phyloP scores from a whole-genome alignment of 129 eudicot genomes.

The Lactuca sativa region DNA sequence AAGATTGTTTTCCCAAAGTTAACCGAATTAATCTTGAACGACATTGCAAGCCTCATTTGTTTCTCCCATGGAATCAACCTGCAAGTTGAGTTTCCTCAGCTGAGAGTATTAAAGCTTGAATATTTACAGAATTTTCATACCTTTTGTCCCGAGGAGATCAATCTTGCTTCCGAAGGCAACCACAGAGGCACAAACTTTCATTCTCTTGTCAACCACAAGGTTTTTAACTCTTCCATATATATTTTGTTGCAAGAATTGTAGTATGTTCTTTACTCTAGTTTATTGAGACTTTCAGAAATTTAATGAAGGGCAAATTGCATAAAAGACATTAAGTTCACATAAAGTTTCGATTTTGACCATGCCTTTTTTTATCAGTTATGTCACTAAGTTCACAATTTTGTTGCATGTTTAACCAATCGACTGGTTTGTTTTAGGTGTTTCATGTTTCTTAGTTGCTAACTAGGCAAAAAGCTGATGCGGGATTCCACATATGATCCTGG shows the following conservation, averaged over 20 bases:
- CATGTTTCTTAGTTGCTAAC: too few relatives aligned
- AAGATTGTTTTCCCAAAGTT: slow-evolving; percentile 34
- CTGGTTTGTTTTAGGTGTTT: too few relatives aligned
- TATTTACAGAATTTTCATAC: slow-evolving; percentile 31
- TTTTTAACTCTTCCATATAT: slow-evolving; percentile 11
- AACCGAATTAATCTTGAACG: slow-evolving; percentile 15
- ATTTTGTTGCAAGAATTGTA: neutral
- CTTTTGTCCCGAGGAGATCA: slow-evolving; percentile 40
- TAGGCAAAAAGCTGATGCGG: too few relatives aligned
- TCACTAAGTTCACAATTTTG: too few relatives aligned
- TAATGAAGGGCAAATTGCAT: too few relatives aligned
- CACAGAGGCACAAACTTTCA: slow-evolving; percentile 13
- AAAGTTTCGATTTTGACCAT: too few relatives aligned
- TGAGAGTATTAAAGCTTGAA: slow-evolving; percentile 30
- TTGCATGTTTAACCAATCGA: too few relatives aligned
- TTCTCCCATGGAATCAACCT: slow-evolving; percentile 33
- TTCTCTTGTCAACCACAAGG: slow-evolving; percentile 36
- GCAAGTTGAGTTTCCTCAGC: slow-evolving; percentile 36
- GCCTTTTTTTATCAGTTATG: too few relatives aligned
- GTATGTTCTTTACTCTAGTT: too few relatives aligned
- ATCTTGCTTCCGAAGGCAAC: slow-evolving; percentile 21
- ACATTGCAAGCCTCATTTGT: slow-evolving; percentile 27
- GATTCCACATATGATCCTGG: too few relatives aligned
- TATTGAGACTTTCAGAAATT: too few relatives aligned
- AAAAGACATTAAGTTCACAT: too few relatives aligned